Conservation (phyloP, 768 basidiomycete genomes). For the Strobilomyces echinocephalus region DNA sequence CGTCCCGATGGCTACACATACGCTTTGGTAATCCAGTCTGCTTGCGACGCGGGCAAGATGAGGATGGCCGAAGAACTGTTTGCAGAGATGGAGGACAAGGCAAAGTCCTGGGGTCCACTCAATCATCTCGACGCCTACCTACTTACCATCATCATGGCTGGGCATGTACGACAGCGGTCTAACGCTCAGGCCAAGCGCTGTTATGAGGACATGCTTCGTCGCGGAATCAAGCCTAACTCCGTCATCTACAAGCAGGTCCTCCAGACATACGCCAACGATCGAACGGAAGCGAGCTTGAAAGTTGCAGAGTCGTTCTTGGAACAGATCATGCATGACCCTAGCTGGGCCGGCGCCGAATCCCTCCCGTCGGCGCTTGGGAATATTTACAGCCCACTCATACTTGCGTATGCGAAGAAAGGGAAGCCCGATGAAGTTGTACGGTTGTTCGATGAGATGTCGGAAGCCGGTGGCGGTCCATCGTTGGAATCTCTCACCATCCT, state of each 20-base stretch:
- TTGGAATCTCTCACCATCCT: slow-evolving; percentile 59
- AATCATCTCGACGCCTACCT: slow-evolving; percentile 52
- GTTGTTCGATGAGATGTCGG: slow-evolving; percentile 49
- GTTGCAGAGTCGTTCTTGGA: slow-evolving; percentile 66
- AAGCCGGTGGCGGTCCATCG: slow-evolving; percentile 52
- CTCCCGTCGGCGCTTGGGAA: slow-evolving; percentile 45
- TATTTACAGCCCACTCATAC: slow-evolving; percentile 60
- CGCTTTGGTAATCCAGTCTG: slow-evolving; percentile 71
- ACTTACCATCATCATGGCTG: slow-evolving; percentile 72
- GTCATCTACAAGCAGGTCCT: slow-evolving; percentile 68
- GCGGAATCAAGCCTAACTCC: slow-evolving; percentile 62
- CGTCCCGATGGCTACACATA: slow-evolving; percentile 64
- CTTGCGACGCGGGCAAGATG: slow-evolving; percentile 69
- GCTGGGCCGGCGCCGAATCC: slow-evolving; percentile 40
- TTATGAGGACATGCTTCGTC: slow-evolving; percentile 65
- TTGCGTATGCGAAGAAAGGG: slow-evolving; percentile 41
- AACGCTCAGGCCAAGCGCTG: slow-evolving; percentile 53
- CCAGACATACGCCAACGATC: slow-evolving; percentile 50
- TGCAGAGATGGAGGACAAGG: slow-evolving; percentile 56
- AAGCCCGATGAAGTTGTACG: slow-evolving; percentile 52
- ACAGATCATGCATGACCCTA: slow-evolving; percentile 38
- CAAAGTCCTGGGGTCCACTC: slow-evolving; percentile 31
- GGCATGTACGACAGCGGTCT: slow-evolving; percentile 56
- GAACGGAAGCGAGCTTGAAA: slow-evolving; percentile 44
- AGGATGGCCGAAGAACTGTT: slow-evolving; percentile 62